Base-by-base conservation (phyloP, 2,329 filamentous ascomycete species). In the Phyllosticta ampelicida region DNA sequence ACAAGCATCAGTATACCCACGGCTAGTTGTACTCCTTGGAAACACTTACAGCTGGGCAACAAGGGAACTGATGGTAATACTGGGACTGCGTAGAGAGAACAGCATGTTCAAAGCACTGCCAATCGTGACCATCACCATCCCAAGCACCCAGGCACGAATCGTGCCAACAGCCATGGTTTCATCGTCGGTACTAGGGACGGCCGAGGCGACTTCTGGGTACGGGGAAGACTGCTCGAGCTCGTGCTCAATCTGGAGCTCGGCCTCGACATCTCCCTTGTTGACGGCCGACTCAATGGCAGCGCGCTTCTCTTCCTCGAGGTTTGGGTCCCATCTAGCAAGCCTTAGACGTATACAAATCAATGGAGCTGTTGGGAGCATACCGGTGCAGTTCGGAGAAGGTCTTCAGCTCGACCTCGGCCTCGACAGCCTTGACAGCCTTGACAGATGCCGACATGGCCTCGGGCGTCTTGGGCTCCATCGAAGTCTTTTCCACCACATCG, bases 41-140 rank as follows among this genome's bases (percentile, higher is more conserved):
- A 1, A 2, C 44, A 51, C 56, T 19, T 54, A 54, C 56, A 64
- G 62, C 60, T 77, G 77, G 8, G 72, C 72, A 3, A 78, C 62
- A 11, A 78, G 51, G 3, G 53, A 55, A 8, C 48, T 59, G 13
- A 59, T 55, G n/a, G 53, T 55, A 5, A 59, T 59, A 13, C 64
- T 61, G 1, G 63, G 64, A 26, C 68, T 64, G 19, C 69, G 64
- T 19, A 70, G 63, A 1, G 62, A 64, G 60, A 71, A 70, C 48
- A 71, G 36, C 36, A 61, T 66, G 54, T 71, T 69, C 48, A 70
- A 61, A 5, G 48, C 56, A 11, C 52, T 59, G 4, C 66, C 64
- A 51, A 70, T 55, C 28, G 61, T 62, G 23, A 65, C 61, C 29
- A 70, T 63, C 16, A 64, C 55, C 9, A 70, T 54, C 9, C 68